Evolutionary conservation across 2,329 filamentous ascomycete species (phyloP).

Genomic region (Botrytis medusae): DNA sequence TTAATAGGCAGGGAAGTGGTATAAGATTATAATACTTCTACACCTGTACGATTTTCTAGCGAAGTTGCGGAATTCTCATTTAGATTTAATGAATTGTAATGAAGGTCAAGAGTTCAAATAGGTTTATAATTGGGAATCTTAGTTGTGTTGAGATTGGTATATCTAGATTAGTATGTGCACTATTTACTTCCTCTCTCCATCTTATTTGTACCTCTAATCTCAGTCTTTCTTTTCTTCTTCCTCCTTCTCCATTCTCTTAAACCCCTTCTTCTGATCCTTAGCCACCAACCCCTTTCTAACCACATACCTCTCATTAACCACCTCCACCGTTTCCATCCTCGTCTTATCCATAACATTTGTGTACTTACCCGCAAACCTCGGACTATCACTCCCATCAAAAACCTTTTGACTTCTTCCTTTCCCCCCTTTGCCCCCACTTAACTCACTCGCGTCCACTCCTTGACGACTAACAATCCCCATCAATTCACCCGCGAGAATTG

Average conservation of each 20-base stretch:
- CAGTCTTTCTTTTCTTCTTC: background rate
- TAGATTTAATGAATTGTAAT: background rate
- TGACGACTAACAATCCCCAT: conserved; percentile 59
- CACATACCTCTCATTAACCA: conserved; percentile 63
- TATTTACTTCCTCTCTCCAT: background rate
- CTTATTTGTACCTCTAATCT: background rate
- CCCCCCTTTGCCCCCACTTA: conserved; percentile 41
- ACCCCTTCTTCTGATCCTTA: conserved; percentile 20
- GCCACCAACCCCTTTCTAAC: conserved; percentile 54
- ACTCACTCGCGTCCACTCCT: conserved; percentile 33
- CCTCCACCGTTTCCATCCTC: conserved; percentile 50
- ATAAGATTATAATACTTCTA: background rate
- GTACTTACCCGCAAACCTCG: conserved; percentile 54
- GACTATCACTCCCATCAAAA: conserved; percentile 58
- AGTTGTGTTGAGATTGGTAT: background rate
- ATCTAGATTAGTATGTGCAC: background rate
- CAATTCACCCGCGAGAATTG: conserved; percentile 74
- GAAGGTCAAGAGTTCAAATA: background rate
- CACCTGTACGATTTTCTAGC: background rate
- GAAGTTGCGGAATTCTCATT: background rate
- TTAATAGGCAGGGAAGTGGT: background rate
- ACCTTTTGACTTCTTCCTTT: conserved; percentile 39
- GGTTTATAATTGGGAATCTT: background rate
- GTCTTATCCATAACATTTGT: conserved; percentile 54
- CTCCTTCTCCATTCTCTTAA: conserved; percentile 8